Evolutionary conservation across 768 basidiomycete genomes (phyloP).

Genomic region (Termitomyces heimii): DNA sequence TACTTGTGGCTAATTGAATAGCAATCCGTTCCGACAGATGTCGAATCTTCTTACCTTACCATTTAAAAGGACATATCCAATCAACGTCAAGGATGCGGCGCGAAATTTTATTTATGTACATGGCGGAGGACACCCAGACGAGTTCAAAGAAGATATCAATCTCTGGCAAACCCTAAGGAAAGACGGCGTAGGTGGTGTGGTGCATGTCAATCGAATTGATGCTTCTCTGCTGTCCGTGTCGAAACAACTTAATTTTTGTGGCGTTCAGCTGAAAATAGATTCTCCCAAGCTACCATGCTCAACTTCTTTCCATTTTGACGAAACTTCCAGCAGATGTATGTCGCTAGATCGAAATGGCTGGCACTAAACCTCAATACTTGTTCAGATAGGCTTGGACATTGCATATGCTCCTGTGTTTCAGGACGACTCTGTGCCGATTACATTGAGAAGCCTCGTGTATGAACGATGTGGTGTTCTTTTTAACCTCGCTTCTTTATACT

Average conservation of each 20-base stretch:
- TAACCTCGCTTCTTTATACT: conserved; percentile 85
- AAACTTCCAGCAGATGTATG: conserved; percentile 80
- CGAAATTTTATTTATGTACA: conserved; percentile 65
- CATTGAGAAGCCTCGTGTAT: conserved; percentile 70
- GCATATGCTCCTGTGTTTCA: conserved; percentile 73
- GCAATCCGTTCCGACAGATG: conserved; percentile 34
- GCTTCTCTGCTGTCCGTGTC: conserved; percentile 50
- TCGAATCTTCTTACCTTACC: conserved; percentile 73
- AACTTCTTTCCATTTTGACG: conserved; percentile 74
- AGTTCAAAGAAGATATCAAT: conserved; percentile 73
- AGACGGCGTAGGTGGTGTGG: conserved; percentile 40
- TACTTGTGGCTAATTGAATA: background rate
- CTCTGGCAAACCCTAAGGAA: conserved; percentile 64
- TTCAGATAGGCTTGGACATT: conserved; percentile 64
- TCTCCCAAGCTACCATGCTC: conserved; percentile 77
- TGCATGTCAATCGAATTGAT: conserved; percentile 53
- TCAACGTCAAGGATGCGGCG: conserved; percentile 48
- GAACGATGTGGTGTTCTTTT: conserved; percentile 77
- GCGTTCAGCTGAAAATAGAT: conserved; percentile 5
- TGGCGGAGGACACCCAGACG: conserved; percentile 75
- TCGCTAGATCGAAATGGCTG: background rate
- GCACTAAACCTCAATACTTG: background rate
- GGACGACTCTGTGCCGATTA: conserved; percentile 47
- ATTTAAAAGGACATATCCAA: conserved; percentile 60
- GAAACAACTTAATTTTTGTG: background rate